A percentile compares a stretch with the other conserved stretches of the same genome.
These are phyloP conservation scores for Fusarium ambrosium DNA, from an alignment of 2,329 filamentous ascomycete genomes.

Conservation along the genomic window DNA sequence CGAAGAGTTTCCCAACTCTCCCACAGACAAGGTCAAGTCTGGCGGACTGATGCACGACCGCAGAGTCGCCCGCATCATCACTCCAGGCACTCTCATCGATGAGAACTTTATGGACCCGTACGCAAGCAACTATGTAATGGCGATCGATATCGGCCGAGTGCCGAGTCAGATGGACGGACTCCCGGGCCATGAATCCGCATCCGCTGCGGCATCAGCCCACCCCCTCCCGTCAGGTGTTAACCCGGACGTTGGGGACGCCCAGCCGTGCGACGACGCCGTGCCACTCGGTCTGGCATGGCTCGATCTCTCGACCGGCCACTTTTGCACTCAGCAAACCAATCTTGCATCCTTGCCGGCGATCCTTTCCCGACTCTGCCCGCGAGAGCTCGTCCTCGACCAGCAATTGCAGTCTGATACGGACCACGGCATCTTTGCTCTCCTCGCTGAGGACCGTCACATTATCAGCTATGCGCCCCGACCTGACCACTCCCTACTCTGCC, in stretches of 20 bases:
- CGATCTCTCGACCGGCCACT: slow-evolving; percentile 94
- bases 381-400: slow-evolving; percentile 86
- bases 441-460: slow-evolving; percentile 81
- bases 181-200: slow-evolving; percentile 30
- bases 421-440: slow-evolving; percentile 73
- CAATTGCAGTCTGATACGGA: slow-evolving; percentile 68
- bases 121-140: slow-evolving; percentile 92
- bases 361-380: slow-evolving; percentile 84
- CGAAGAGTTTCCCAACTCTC: slow-evolving; percentile 87
- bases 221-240: slow-evolving; percentile 39
- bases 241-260: slow-evolving; percentile 27
- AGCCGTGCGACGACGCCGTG: slow-evolving; percentile 30
- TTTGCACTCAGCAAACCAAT: slow-evolving; percentile 84
- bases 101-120: slow-evolving; percentile 97
- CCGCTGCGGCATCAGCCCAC: slow-evolving; percentile 35
- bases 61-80: slow-evolving; percentile 87
- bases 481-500: slow-evolving; percentile 58
- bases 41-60: slow-evolving; percentile 89
- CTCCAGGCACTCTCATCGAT: slow-evolving; percentile 94
- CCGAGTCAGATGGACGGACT: slow-evolving; percentile 22
- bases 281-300: slow-evolving; percentile 89
- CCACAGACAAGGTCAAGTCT: slow-evolving; percentile 76
- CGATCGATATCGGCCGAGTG: slow-evolving; percentile 70
- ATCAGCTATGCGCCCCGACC: slow-evolving; percentile 79
- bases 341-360: slow-evolving; percentile 81